These are phyloP conservation scores for Fonsecaea multimorphosa DNA, from an alignment of 2,329 filamentous ascomycete genomes.

Conservation along the genomic window DNA sequence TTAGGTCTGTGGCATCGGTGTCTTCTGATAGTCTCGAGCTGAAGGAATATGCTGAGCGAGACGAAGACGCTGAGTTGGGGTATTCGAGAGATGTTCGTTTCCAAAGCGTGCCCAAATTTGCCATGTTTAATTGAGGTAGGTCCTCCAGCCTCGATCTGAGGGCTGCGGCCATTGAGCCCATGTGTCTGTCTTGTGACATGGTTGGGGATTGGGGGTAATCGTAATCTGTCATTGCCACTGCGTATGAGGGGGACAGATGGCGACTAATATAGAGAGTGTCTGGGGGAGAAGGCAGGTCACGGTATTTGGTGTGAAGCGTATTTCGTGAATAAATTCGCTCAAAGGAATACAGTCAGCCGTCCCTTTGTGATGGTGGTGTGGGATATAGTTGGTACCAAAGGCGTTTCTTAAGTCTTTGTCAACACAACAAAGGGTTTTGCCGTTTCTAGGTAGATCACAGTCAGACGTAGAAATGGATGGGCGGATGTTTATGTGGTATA, in stretches of 20 bases:
- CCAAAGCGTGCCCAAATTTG: slow-evolving; percentile 29
- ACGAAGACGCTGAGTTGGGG: slow-evolving; percentile 35
- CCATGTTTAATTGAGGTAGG: slow-evolving; percentile 35
- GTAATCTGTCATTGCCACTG: slow-evolving; percentile 32
- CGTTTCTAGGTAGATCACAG: slow-evolving; percentile 1
- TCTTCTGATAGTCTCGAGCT: slow-evolving; percentile 35
- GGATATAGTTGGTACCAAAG: neutral
- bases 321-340: neutral
- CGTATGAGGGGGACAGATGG: neutral
- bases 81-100: slow-evolving; percentile 30
- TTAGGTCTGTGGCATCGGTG: slow-evolving; percentile 39
- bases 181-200: slow-evolving; percentile 35
- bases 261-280: slow-evolving; percentile 9
- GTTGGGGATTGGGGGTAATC: slow-evolving; percentile 33
- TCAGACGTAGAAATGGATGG: neutral
- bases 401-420: slow-evolving; percentile 7
- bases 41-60: slow-evolving; percentile 37
- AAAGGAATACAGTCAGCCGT: slow-evolving; percentile 30
- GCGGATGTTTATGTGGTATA: neutral
- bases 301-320: neutral
- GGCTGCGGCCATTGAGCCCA: slow-evolving; percentile 39
- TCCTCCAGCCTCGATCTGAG: slow-evolving; percentile 36
- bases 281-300: neutral
- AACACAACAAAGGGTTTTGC: neutral
- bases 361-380: slow-evolving; percentile 3